Evolutionary conservation across 768 basidiomycete genomes (phyloP).

Genomic region (Pleurotus eryngii): DNA sequence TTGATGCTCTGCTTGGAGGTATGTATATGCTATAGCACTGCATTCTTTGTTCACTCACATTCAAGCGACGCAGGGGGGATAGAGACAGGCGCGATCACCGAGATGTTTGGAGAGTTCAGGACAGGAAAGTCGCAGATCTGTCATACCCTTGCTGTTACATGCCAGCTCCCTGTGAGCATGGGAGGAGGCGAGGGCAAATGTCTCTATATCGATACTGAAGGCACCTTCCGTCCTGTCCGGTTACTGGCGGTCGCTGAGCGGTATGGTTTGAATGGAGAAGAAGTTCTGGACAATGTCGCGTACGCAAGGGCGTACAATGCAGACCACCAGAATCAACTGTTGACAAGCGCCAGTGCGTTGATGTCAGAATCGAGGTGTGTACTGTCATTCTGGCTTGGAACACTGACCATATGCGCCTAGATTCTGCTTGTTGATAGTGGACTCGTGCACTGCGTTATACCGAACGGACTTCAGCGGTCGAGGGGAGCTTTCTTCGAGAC

Average conservation of each 20-base stretch:
- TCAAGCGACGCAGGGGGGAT: conserved; percentile 67
- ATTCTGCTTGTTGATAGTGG: conserved; percentile 94
- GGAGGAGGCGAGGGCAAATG: conserved; percentile 99
- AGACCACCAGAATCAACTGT: conserved; percentile 89
- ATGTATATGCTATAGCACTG: conserved; percentile 10
- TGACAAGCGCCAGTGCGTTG: conserved; percentile 92
- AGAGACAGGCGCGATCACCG: conserved; percentile 97
- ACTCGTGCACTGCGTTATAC: conserved; percentile 94
- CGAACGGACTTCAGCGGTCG: conserved; percentile 95
- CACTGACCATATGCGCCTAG: conserved; percentile 36
- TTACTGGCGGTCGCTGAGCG: conserved; percentile 93
- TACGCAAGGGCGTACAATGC: conserved; percentile 99
- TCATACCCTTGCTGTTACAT: conserved; percentile 96
- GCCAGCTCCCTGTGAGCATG: conserved; percentile 95
- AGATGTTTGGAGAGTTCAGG: conserved; percentile 97
- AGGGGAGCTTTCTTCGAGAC: conserved; percentile 91
- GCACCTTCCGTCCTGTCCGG: conserved; percentile 96
- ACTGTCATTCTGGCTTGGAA: too few species aligned
- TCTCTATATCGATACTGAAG: conserved; percentile 98
- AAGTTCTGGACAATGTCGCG: conserved; percentile 96
- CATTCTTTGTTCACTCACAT: conserved; percentile 6
- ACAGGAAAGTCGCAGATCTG: conserved; percentile 98
- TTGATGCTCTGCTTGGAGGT: conserved; percentile 96
- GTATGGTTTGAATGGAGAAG: conserved; percentile 95
- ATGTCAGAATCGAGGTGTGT: conserved; percentile 96